Percentiles rank a stretch among this genome's conserved stretches.
Conservation (phyloP, 2,329 filamentous ascomycete species). For the Penicillium aurantiogriseum region DNA sequence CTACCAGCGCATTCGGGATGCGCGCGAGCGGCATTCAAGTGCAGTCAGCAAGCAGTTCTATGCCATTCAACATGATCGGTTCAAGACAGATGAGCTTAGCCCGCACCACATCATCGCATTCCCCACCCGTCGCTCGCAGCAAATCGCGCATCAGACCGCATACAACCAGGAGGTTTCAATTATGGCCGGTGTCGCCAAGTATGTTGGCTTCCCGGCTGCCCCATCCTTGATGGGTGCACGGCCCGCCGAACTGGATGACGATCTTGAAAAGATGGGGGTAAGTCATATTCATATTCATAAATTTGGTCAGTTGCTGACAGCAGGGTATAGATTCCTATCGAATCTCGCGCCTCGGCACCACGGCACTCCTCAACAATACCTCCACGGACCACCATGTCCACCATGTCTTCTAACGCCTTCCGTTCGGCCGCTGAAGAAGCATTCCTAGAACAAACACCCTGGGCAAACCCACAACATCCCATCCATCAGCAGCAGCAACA, state of each 20-base stretch:
- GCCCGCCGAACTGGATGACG: constrained; percentile 73
- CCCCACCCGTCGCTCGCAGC: constrained; percentile 71
- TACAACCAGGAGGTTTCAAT: constrained; percentile 96
- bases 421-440: constrained; percentile 70
- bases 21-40: constrained; percentile 75
- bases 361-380: constrained; percentile 29
- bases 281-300: constrained; percentile 38
- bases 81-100: constrained; percentile 72
- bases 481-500: constrained; percentile 57
- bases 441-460: constrained; percentile 84
- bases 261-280: constrained; percentile 87
- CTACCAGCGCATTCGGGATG: constrained; percentile 80
- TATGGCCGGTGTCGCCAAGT: constrained; percentile 85
- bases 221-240: constrained; percentile 75
- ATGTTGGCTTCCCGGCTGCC: constrained; percentile 94
- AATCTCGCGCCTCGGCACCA: constrained; percentile 25
- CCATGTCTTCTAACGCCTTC: constrained; percentile 34
- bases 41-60: constrained; percentile 87
- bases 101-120: constrained; percentile 81
- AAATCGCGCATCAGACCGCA: constrained; percentile 78
- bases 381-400: constrained; percentile 32
- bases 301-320: constrained; percentile 7
- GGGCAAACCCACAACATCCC: constrained; percentile 85
- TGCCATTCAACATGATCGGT: constrained; percentile 83
- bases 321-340: constrained; percentile 29